Evolutionary conservation across 495 filamentous ascomycete genomes (phyloP).

Genomic region (Terfezia claveryi): DNA sequence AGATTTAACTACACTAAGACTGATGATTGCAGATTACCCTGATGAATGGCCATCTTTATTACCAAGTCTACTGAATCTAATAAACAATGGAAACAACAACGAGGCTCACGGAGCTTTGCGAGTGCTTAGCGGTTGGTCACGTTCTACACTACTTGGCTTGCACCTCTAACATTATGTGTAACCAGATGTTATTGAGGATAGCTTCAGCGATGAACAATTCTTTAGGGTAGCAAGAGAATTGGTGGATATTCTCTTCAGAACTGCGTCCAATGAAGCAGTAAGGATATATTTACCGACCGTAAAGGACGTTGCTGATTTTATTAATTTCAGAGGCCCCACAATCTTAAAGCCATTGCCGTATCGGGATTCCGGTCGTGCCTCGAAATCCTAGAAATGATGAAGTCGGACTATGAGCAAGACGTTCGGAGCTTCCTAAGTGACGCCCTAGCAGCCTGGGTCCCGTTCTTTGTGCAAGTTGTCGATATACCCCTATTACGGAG

Average conservation of each 20-base stretch:
- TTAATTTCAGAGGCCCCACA: conserved; percentile 33
- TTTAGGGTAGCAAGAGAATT: conserved; percentile 67
- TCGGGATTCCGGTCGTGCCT: conserved; percentile 77
- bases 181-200: conserved; percentile 69
- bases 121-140: conserved; percentile 15
- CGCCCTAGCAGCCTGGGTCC: conserved; percentile 57
- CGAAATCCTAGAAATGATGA: conserved; percentile 84
- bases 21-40: conserved; percentile 49
- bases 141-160: neutral
- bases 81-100: conserved; percentile 45
- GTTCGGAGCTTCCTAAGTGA: conserved; percentile 80
- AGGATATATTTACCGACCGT: neutral
- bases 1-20: conserved; percentile 2
- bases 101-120: conserved; percentile 59
- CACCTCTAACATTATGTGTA: neutral
- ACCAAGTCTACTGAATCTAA: conserved; percentile 52
- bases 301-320: neutral
- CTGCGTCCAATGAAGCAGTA: conserved; percentile 45
- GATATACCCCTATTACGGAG: conserved; percentile 40
- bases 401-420: conserved; percentile 65
- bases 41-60: conserved; percentile 80
- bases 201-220: conserved; percentile 83
- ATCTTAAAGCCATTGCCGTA: conserved; percentile 59
- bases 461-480: conserved; percentile 43
- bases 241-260: conserved; percentile 57